Evolutionary conservation across 1,284 basidiomycete genomes (phyloP).

Genomic region (Fistulina hepatica): DNA sequence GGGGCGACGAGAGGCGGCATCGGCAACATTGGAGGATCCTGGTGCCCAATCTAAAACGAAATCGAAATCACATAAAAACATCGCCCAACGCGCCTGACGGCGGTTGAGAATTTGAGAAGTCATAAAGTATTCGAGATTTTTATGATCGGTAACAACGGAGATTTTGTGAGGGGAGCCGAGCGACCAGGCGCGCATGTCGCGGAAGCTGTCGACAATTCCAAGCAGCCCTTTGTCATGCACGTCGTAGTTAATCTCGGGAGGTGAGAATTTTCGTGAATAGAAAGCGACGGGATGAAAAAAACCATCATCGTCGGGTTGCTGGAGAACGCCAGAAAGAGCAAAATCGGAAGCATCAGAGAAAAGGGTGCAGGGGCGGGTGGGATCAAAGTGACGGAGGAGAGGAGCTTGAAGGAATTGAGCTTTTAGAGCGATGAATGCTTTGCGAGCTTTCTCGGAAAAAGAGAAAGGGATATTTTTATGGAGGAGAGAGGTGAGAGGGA

Average conservation of each 20-base stretch:
- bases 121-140: conserved; percentile 13
- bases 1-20: conserved; percentile 20
- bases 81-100: conserved; percentile 5
- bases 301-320: conserved; percentile 3
- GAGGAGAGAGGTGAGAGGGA: conserved; percentile 24
- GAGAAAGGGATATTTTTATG: conserved; percentile 18
- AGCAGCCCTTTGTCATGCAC: conserved; percentile 32
- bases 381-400: conserved; percentile 27
- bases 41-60: conserved; percentile 18
- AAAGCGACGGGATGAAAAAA: conserved; percentile 25
- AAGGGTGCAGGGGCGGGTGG: conserved; percentile 19
- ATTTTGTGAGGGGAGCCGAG: conserved; percentile 6
- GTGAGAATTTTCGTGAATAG: conserved; percentile 21
- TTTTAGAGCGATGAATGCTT: conserved; percentile 23
- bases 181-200: conserved; percentile 12
- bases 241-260: conserved; percentile 31
- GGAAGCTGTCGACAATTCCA: conserved; percentile 21
- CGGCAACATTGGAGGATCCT: conserved; percentile 13
- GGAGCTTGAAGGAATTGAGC: conserved; percentile 23
- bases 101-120: conserved; percentile 5
- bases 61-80: conserved; percentile 6
- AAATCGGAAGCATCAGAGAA: conserved; percentile 25
- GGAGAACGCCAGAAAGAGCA: conserved; percentile 18
- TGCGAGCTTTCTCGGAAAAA: conserved; percentile 12
- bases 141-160: conserved; percentile 17